phyloP scores from a whole-genome alignment of 1,284 basidiomycete genomes.

The Chiua sp. region DNA sequence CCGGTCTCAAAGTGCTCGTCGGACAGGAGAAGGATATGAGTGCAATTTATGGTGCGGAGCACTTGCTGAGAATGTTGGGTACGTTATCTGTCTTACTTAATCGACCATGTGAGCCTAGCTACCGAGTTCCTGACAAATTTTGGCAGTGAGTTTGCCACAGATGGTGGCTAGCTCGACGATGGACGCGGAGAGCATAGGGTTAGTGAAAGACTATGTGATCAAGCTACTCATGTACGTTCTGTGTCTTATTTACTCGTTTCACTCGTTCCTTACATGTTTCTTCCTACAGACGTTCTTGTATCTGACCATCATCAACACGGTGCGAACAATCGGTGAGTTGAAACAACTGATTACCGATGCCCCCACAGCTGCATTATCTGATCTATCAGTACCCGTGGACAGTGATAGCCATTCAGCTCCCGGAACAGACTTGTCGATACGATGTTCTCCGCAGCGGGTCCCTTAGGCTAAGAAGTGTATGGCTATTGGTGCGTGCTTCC shows the following conservation, averaged over 20 bases:
- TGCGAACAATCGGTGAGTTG: too few relatives aligned
- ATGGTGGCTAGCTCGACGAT: slow-evolving; percentile 94
- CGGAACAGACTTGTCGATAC: too few relatives aligned
- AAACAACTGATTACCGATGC: too few relatives aligned
- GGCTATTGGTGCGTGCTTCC: too few relatives aligned
- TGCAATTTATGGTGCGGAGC: slow-evolving; percentile 93
- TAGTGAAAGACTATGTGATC: slow-evolving; percentile 73
- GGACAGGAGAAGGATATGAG: slow-evolving; percentile 83
- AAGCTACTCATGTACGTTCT: slow-evolving; percentile 74
- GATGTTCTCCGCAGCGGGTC: too few relatives aligned
- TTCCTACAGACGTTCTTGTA: too few relatives aligned
- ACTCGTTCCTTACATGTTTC: too few relatives aligned
- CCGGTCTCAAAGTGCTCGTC: slow-evolving; percentile 48
- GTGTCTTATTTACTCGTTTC: neutral
- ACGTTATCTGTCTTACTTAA: slow-evolving; percentile 33
- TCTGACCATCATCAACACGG: too few relatives aligned
- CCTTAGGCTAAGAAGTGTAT: too few relatives aligned
- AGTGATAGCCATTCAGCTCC: too few relatives aligned
- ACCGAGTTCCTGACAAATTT: neutral
- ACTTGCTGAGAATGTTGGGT: slow-evolving; percentile 93
- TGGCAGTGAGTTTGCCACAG: slow-evolving; percentile 68
- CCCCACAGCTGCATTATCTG: too few relatives aligned
- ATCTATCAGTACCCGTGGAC: too few relatives aligned
- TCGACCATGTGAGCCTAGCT: neutral
- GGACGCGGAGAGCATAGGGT: slow-evolving; percentile 84